phyloP scores from a whole-genome alignment of 257 asterid genomes.

The Primulina huaijiensis region DNA sequence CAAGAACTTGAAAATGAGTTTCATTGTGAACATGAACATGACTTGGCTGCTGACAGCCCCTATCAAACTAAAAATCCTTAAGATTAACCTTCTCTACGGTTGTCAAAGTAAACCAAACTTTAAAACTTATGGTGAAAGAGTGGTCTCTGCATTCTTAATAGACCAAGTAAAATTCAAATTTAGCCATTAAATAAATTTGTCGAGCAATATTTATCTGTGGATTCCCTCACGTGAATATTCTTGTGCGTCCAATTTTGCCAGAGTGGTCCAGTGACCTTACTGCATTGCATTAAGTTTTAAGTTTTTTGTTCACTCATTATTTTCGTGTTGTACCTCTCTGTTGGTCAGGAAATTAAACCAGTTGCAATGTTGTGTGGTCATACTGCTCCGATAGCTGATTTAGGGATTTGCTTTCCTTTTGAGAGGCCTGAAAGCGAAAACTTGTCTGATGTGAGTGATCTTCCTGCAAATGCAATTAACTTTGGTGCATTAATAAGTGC shows the following conservation, averaged over 20 bases:
- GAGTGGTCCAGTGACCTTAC: background rate
- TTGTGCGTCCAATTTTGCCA: background rate
- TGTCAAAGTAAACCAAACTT: too few relatives aligned
- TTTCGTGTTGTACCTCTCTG: slow-evolving; percentile 23
- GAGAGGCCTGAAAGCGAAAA: slow-evolving; percentile 54
- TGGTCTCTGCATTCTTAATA: too few relatives aligned
- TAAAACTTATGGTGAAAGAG: too few relatives aligned
- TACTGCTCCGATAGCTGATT: slow-evolving; percentile 71
- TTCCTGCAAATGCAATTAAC: slow-evolving; percentile 37
- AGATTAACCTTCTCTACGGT: too few relatives aligned
- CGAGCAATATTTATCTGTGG: background rate
- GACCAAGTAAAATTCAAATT: too few relatives aligned
- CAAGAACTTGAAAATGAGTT: background rate
- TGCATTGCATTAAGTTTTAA: background rate
- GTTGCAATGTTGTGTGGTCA: slow-evolving; percentile 94
- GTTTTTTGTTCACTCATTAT: slow-evolving; percentile 12
- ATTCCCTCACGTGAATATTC: background rate
- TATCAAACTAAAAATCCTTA: too few relatives aligned
- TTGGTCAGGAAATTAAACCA: slow-evolving; percentile 75
- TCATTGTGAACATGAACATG: background rate
- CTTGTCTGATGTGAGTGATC: slow-evolving; percentile 33
- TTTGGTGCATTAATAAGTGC: slow-evolving; percentile 75
- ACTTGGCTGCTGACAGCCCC: too few relatives aligned
- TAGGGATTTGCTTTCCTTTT: slow-evolving; percentile 71
- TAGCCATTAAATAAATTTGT: too few relatives aligned